Percentiles rank a stretch among this genome's conserved stretches.
Evolutionary conservation across 2,329 filamentous ascomycete species (phyloP).

Genomic region (Cladosporium oxysporum): DNA sequence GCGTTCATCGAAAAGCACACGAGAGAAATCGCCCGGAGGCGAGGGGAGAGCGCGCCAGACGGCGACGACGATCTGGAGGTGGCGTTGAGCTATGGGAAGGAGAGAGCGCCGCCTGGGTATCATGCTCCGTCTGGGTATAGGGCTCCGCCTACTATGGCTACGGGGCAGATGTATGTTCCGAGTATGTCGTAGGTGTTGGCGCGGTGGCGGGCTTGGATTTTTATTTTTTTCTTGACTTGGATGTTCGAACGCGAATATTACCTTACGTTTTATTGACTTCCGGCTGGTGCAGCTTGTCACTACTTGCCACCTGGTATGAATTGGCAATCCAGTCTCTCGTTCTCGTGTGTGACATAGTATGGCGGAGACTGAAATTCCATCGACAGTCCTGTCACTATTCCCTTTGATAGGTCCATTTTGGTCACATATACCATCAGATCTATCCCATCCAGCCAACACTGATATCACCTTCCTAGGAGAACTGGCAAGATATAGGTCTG

Average conservation of each 20-base stretch:
- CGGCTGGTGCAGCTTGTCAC: neutral
- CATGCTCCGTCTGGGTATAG: neutral
- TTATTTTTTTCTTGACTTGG: neutral
- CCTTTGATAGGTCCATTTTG: neutral
- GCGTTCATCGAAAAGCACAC: neutral
- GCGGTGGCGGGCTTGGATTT: neutral
- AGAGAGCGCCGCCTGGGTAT: constrained; percentile 1
- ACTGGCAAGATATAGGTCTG: neutral
- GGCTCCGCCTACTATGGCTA: neutral
- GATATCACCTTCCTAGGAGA: neutral
- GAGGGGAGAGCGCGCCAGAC: neutral
- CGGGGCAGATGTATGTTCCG: neutral
- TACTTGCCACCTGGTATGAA: neutral
- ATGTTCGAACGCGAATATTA: neutral
- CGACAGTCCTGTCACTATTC: neutral
- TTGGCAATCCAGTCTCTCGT: neutral
- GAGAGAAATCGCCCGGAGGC: neutral
- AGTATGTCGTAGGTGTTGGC: neutral
- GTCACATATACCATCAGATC: neutral
- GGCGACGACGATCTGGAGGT: neutral
- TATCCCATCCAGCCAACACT: neutral
- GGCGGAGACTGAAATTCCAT: neutral
- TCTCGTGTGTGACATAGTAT: neutral
- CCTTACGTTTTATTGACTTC: neutral
- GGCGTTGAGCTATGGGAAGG: neutral